Conservation (phyloP, 345 rosid genomes). For the Leavenworthia alabamica region DNA sequence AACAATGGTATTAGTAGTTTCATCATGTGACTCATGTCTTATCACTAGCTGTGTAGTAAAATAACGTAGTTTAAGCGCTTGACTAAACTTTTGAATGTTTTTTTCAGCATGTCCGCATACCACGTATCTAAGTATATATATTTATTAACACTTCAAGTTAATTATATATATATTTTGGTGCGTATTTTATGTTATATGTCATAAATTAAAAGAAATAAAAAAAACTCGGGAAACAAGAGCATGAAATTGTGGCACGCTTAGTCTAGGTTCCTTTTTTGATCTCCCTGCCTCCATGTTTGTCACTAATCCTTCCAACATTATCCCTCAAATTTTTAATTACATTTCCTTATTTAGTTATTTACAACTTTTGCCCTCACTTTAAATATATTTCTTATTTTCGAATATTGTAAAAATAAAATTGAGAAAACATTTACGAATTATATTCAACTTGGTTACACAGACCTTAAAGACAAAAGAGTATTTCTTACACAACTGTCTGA, state of each 20-base stretch:
- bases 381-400: not conserved
- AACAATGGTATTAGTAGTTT: not conserved
- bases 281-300: constrained; percentile 22
- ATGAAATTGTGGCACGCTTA: constrained; percentile 32
- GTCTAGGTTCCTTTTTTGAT: not conserved
- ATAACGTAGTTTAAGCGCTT: not conserved
- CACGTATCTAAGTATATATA: no score
- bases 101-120: no score
- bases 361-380: not conserved
- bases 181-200: no score
- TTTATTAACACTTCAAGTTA: no score
- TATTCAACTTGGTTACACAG: no score
- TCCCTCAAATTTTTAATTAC: constrained; percentile 5
- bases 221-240: constrained; percentile 31
- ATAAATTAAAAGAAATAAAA: no score
- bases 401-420: no score
- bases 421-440: no score
- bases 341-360: not conserved
- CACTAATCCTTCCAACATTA: constrained; percentile 23
- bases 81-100: not conserved
- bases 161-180: no score
- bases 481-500: no score
- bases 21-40: not conserved
- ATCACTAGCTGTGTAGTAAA: not conserved
- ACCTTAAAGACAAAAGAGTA: no score